A percentile compares a stretch with the other conserved stretches of the same genome.
Conservation (phyloP, 2,329 filamentous ascomycete species). For the Apiospora malaysiana region DNA sequence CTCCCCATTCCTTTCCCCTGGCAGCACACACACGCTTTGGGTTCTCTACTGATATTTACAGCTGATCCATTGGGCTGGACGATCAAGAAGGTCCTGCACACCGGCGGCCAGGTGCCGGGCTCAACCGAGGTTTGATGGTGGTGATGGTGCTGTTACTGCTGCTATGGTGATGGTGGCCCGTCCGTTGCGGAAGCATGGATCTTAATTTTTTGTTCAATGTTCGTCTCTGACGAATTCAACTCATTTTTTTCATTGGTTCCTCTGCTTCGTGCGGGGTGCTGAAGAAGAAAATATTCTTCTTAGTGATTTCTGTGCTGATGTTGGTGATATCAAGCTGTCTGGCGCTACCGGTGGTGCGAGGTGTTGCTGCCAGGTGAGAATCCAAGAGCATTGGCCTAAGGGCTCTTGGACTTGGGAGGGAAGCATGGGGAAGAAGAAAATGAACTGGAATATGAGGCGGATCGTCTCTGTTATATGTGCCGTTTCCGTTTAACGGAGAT, state of each 20-base stretch:
- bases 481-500: neutral
- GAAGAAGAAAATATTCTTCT: neutral
- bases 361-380: neutral
- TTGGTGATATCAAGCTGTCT: neutral
- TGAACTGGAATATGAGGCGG: neutral
- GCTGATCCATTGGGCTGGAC: constrained; percentile 3
- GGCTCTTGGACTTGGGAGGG: neutral
- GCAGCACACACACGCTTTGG: neutral
- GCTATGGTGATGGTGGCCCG: neutral
- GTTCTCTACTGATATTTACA: neutral
- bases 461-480: neutral
- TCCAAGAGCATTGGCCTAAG: neutral
- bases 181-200: neutral
- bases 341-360: neutral
- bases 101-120: neutral
- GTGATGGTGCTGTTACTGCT: no score
- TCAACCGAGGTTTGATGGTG: neutral
- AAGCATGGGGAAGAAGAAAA: neutral
- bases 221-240: constrained; percentile 6
- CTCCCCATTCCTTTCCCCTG: neutral
- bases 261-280: neutral
- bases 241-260: constrained; percentile 4
- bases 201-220: neutral
- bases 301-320: neutral
- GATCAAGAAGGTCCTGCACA: constrained; percentile 11